A percentile compares a stretch with the other conserved stretches of the same genome.
These are phyloP conservation scores for Erigeron philadelphicus DNA, from an alignment of 140 eudicot genomes.

Conservation along the genomic window DNA sequence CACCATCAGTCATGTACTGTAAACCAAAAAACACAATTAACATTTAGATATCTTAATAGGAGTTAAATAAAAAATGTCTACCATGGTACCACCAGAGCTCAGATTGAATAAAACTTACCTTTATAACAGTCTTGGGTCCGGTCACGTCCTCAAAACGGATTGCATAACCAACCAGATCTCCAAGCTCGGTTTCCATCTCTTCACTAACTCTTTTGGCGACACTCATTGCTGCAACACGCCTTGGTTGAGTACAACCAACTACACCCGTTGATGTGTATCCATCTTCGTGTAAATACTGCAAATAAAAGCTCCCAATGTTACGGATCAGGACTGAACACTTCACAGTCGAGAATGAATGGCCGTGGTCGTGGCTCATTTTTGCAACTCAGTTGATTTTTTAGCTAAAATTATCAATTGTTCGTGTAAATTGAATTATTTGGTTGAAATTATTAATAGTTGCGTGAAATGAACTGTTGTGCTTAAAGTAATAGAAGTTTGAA, in stretches of 20 bases:
- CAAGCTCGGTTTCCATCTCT: slow-evolving; percentile 95
- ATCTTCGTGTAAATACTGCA: slow-evolving; percentile 77
- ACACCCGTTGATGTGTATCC: slow-evolving; percentile 65
- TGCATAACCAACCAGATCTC: slow-evolving; percentile 83
- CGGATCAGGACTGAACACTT: too few species aligned
- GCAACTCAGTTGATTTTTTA: too few species aligned
- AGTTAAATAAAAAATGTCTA: not conserved
- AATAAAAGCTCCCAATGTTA: slow-evolving; percentile 15
- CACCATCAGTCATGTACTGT: slow-evolving; percentile 99
- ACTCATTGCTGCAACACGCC: slow-evolving; percentile 99
- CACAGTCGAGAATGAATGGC: too few species aligned
- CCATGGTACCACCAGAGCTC: not conserved
- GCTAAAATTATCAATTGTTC: too few species aligned
- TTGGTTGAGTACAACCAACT: slow-evolving; percentile 94
- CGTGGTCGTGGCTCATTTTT: too few species aligned
- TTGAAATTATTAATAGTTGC: too few species aligned
- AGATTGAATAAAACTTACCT: slow-evolving; percentile 41
- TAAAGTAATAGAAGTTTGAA: too few species aligned
- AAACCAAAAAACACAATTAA: slow-evolving; percentile 16
- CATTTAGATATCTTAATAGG: not conserved
- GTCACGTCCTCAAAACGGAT: slow-evolving; percentile 95
- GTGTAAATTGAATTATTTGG: too few species aligned
- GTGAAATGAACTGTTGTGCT: too few species aligned
- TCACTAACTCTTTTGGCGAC: slow-evolving; percentile 94
- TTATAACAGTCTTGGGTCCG: slow-evolving; percentile 77